Conservation (phyloP, 2,329 filamentous ascomycete genomes). For the Akanthomyces lecanii region DNA sequence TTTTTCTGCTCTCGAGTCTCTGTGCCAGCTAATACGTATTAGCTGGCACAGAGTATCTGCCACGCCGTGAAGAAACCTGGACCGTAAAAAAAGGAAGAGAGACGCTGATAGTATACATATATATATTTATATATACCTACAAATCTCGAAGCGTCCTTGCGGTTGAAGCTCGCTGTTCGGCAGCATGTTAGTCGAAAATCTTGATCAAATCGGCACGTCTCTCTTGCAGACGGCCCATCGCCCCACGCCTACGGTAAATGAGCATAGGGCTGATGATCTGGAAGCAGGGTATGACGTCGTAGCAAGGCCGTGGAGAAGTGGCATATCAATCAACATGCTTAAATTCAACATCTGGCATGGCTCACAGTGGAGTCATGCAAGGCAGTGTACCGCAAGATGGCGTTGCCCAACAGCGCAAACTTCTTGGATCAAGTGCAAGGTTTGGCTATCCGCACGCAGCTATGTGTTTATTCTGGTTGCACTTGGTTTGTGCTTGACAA, state of each 20-base stretch:
- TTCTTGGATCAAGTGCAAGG: too few relatives aligned
- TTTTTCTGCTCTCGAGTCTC: neutral
- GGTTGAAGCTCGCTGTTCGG: neutral
- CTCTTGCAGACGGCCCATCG: neutral
- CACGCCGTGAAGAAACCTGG: neutral
- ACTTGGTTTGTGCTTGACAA: too few relatives aligned
- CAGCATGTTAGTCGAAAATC: neutral
- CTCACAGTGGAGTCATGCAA: neutral
- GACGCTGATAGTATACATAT: neutral
- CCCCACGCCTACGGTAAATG: neutral
- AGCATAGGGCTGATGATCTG: neutral
- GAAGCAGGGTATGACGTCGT: neutral
- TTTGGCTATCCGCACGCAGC: too few relatives aligned
- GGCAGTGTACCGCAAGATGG: too few relatives aligned
- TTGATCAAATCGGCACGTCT: constrained; percentile 2
- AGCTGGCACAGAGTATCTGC: neutral
- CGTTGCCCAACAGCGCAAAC: too few relatives aligned
- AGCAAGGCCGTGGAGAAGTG: neutral
- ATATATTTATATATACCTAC: too few relatives aligned
- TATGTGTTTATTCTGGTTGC: too few relatives aligned
- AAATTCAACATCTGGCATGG: neutral
- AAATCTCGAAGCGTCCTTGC: neutral
- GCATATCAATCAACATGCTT: neutral
- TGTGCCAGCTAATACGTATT: neutral
- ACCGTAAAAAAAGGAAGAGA: too few relatives aligned